Conservation (phyloP, 2,329 filamentous ascomycete genomes). For the Akanthomyces lecanii region DNA sequence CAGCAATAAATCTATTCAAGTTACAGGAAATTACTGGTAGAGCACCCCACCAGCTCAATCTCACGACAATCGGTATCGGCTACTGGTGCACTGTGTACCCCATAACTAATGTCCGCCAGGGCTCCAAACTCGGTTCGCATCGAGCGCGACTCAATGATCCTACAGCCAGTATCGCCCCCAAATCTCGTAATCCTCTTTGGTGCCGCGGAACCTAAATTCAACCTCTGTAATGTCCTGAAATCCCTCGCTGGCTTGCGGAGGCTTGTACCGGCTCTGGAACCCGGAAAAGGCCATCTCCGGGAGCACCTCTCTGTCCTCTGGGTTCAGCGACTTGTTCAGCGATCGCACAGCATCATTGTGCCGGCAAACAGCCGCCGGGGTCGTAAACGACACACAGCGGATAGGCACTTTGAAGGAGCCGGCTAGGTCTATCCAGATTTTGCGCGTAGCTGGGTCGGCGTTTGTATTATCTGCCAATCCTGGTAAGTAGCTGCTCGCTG, state of each 20-base stretch:
- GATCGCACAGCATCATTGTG: slow-evolving; percentile 87
- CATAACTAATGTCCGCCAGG: not conserved
- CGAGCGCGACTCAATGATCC: not conserved
- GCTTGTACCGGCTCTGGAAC: slow-evolving; percentile 68
- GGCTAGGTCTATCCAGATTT: slow-evolving; percentile 74
- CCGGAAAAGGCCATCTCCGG: slow-evolving; percentile 76
- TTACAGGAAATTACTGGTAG: not conserved
- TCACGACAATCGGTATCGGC: not conserved
- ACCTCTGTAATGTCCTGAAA: slow-evolving; percentile 75
- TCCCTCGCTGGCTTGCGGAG: slow-evolving; percentile 70
- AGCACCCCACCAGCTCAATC: not conserved
- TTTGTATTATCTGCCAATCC: slow-evolving; percentile 82
- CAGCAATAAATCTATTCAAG: not conserved
- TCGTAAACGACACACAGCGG: slow-evolving; percentile 81
- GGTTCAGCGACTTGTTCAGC: slow-evolving; percentile 69
- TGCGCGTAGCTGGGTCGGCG: slow-evolving; percentile 69
- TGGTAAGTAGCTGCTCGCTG: slow-evolving; percentile 11
- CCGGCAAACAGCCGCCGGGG: slow-evolving; percentile 63
- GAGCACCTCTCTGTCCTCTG: slow-evolving; percentile 69
- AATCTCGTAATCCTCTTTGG: slow-evolving; percentile 60
- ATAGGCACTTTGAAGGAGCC: slow-evolving; percentile 67
- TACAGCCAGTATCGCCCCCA: slow-evolving; percentile 79
- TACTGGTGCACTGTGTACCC: not conserved
- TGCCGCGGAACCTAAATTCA: slow-evolving; percentile 72
- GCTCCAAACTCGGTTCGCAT: not conserved